Conservation (phyloP, 441 rosid genomes). For the Sinapis alba region DNA sequence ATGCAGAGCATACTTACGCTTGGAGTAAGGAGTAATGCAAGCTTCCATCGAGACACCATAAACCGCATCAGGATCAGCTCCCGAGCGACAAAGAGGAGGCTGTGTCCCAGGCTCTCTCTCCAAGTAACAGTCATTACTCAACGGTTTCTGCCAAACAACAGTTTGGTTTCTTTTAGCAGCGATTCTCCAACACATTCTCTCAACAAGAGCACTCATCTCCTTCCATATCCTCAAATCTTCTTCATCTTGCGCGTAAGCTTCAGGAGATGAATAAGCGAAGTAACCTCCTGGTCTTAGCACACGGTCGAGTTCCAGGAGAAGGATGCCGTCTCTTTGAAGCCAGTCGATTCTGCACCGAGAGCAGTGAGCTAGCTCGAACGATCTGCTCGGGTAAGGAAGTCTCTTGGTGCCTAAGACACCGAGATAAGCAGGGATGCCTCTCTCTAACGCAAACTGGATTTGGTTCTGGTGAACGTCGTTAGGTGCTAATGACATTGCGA, state of each 20-base stretch:
- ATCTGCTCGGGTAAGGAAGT: slow-evolving; percentile 99
- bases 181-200: slow-evolving; percentile 94
- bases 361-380: slow-evolving; percentile 98
- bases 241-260: slow-evolving; percentile 98
- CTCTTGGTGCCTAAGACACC: slow-evolving; percentile 97
- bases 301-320: slow-evolving; percentile 97
- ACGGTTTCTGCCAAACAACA: slow-evolving; percentile 95
- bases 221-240: slow-evolving; percentile 96
- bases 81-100: slow-evolving; percentile 92
- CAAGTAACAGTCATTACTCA: slow-evolving; percentile 87
- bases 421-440: slow-evolving; percentile 98
- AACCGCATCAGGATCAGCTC: slow-evolving; percentile 86
- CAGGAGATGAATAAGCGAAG: slow-evolving; percentile 98
- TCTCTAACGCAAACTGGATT: slow-evolving; percentile 96
- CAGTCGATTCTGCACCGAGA: slow-evolving; percentile 98
- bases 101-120: slow-evolving; percentile 80
- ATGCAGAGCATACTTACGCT: slow-evolving; percentile 59
- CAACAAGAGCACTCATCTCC: slow-evolving; percentile 91
- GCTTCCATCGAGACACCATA: slow-evolving; percentile 89
- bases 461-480: slow-evolving; percentile 99
- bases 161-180: slow-evolving; percentile 94
- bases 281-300: slow-evolving; percentile 97
- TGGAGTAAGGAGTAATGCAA: slow-evolving; percentile 90
- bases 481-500: slow-evolving; percentile 94
- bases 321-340: slow-evolving; percentile 98